phyloP scores from a whole-genome alignment of 1,284 basidiomycete genomes.

The Rhodotorula sp. region DNA sequence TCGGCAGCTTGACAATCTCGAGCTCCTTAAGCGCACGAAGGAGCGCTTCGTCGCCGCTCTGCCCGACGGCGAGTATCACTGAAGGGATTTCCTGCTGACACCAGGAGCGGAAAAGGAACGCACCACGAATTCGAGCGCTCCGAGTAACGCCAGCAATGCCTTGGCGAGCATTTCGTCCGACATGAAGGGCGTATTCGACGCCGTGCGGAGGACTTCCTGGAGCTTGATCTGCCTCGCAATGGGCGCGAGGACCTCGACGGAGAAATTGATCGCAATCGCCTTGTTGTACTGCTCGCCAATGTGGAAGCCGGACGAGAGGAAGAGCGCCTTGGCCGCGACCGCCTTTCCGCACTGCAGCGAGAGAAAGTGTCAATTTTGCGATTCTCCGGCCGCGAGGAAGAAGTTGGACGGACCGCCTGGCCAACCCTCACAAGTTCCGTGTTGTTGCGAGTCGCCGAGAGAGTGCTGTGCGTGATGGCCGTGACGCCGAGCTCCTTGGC shows the following conservation, averaged over 20 bases:
- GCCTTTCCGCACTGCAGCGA: neutral
- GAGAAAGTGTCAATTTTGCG: neutral
- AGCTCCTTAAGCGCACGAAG: neutral
- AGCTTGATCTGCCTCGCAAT: neutral
- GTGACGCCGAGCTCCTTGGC: neutral
- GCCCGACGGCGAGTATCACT: neutral
- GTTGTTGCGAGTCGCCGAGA: neutral
- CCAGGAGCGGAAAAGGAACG: neutral
- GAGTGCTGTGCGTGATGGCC: constrained; percentile 6
- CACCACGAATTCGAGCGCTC: constrained; percentile 5
- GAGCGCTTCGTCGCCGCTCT: neutral
- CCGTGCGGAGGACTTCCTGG: constrained; percentile 1
- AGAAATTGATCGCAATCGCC: neutral
- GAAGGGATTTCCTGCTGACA: accelerated
- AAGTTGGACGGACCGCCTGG: constrained; percentile 1
- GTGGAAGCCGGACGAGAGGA: neutral
- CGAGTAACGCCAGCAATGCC: constrained; percentile 1
- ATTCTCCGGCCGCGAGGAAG: neutral
- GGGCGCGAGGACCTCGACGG: neutral
- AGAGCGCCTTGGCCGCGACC: constrained; percentile 3
- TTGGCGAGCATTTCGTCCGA: constrained; percentile 11
- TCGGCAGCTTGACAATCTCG: constrained; percentile 5
- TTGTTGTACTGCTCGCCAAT: neutral
- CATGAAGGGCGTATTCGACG: neutral
- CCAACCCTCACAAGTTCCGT: constrained; percentile 3